A percentile compares a stretch with the other conserved stretches of the same genome.
phyloP scores from a whole-genome alignment of 106 monocot species.

The Acorus gramineus region DNA sequence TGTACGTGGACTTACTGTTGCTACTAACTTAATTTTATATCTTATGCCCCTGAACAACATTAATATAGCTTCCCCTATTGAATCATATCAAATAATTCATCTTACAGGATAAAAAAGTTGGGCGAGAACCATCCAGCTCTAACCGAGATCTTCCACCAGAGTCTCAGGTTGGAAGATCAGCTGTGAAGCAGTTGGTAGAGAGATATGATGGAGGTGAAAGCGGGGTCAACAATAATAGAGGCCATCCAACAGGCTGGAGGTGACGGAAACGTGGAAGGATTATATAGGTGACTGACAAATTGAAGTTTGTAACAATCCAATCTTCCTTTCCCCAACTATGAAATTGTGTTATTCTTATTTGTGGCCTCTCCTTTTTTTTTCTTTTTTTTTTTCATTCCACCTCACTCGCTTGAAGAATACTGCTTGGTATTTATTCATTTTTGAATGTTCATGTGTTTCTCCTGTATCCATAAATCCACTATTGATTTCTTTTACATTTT shows the following conservation, averaged over 20 bases:
- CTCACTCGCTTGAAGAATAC: too few species aligned
- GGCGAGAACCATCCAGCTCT: constrained; percentile 7
- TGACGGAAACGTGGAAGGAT: not conserved
- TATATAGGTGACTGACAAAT: constrained; percentile 4
- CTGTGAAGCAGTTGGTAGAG: not conserved
- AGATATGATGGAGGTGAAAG: constrained; percentile 1
- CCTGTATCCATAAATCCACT: too few species aligned
- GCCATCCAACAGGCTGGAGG: constrained; percentile 1
- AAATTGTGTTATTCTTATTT: too few species aligned
- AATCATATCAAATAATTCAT: not conserved
- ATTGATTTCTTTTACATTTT: too few species aligned
- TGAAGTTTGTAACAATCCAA: not conserved
- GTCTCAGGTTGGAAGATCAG: too few species aligned
- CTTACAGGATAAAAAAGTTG: constrained; percentile 10
- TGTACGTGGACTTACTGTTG: constrained; percentile 20
- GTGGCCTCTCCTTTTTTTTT: too few species aligned
- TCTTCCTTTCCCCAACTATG: too few species aligned
- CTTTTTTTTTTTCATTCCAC: too few species aligned
- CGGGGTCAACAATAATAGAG: not conserved
- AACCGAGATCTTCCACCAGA: constrained; percentile 2
- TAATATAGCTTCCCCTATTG: not conserved
- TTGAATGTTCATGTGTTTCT: too few species aligned
- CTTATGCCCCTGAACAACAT: too few species aligned
- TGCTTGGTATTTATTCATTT: too few species aligned
- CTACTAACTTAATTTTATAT: not conserved